Base-by-base conservation (phyloP, 1,139 yeast species). In the Pichia terricola region DNA sequence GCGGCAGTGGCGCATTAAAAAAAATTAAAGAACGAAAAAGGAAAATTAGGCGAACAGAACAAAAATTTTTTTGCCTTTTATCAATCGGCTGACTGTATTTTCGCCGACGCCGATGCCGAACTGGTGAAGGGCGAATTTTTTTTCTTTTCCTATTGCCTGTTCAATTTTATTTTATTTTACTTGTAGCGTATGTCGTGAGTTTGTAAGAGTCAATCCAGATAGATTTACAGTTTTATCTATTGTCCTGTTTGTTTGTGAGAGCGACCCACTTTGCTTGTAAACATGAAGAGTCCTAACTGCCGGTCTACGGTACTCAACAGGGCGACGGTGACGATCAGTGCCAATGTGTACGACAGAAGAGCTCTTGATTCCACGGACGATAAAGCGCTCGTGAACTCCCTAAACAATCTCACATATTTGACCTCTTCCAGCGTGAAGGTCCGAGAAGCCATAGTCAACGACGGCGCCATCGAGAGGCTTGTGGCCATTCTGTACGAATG, bases 361-460 rank as follows among this genome's bases (percentile, higher is more conserved):
- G 97, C 97, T 0, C 70, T 91, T 47, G 98, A 91, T 61, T 86
- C 89, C 49, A 83, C 96, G 2, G 77, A 88, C 28, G 94, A 86
- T 59, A 78, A 84, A 53, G 97, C 98, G 0, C 71, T 91, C 50
- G 94, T 91, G 45, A 88, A 87, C 68, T 86, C 96, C 8, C 68
- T 91, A 53, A 89, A 91, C 62, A 94, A 88, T 65, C 70, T 91
- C 46, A 87, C 96, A 1, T 86, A 82, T 59, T 71, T 91, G 39
- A 87, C 94, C 1, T 82, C 94, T 1, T 81, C 94, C 11, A 81
- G 88, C 53, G 83, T 88, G 34, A 82, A 89, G 57, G 95, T 91
- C 3, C 72, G 98, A 42, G 97, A 91, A 56, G 87, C 96, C 0
- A 70, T 91, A 39, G 76, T 95, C 11, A 70, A 69, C 26, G 98